These are phyloP conservation scores for Erigeron canadensis DNA, from an alignment of 129 eudicot genomes.

Conservation along the genomic window DNA sequence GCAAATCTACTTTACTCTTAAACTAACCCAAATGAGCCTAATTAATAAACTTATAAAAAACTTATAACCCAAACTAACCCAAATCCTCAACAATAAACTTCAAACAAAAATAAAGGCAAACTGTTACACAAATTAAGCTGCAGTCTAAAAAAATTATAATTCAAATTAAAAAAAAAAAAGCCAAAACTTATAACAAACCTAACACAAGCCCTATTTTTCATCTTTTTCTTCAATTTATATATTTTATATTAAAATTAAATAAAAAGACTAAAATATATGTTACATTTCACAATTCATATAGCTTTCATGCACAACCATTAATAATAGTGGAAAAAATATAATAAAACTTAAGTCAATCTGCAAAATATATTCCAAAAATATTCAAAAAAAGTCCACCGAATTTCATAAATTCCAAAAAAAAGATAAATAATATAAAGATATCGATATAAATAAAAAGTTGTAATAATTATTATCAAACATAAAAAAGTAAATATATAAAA, in stretches of 20 bases:
- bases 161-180: too few relatives aligned
- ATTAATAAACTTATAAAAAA: too few relatives aligned
- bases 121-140: neutral
- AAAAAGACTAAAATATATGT: slow-evolving; percentile 7
- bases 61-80: too few relatives aligned
- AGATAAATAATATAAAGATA: neutral
- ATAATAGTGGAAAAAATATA: too few relatives aligned
- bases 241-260: too few relatives aligned
- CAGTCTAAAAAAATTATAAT: neutral
- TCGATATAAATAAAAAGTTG: slow-evolving; percentile 2
- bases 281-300: slow-evolving; percentile 26
- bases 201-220: slow-evolving; percentile 13
- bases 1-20: too few relatives aligned
- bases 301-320: slow-evolving; percentile 10
- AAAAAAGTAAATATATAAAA: neutral
- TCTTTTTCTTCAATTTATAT: slow-evolving; percentile 2
- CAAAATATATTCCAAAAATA: neutral
- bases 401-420: slow-evolving; percentile 9
- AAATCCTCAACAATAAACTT: too few relatives aligned
- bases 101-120: neutral
- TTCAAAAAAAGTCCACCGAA: slow-evolving; percentile 13
- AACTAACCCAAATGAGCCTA: too few relatives aligned
- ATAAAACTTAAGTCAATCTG: too few relatives aligned
- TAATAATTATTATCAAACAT: neutral
- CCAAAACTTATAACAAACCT: neutral